These are phyloP conservation scores for Xylaria sp. DNA, from an alignment of 2,329 filamentous ascomycete species.

Conservation along the genomic window DNA sequence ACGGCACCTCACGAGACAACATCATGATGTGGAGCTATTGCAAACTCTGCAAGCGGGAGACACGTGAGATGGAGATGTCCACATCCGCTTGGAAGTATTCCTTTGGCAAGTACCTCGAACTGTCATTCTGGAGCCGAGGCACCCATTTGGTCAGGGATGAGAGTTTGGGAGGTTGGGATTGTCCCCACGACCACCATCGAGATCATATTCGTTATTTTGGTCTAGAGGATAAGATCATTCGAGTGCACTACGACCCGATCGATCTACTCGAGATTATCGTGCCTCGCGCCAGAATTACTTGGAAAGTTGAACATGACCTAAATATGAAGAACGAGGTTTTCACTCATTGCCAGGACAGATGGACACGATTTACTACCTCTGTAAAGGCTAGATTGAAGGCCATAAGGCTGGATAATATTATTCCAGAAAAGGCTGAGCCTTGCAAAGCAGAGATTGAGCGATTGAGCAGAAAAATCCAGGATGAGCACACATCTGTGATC, in stretches of 20 bases:
- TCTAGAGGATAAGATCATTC: constrained; percentile 83
- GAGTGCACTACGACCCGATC: constrained; percentile 92
- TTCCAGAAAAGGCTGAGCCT: constrained; percentile 84
- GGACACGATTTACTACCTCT: constrained; percentile 87
- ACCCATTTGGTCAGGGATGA: constrained; percentile 78
- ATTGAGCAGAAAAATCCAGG: constrained; percentile 80
- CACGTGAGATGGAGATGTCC: constrained; percentile 90
- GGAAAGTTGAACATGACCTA: constrained; percentile 97
- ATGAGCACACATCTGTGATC: constrained; percentile 80
- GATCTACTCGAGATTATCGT: constrained; percentile 95
- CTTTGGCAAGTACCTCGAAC: constrained; percentile 96
- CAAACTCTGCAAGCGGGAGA: constrained; percentile 90
- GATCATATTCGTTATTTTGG: constrained; percentile 96
- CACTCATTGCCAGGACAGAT: constrained; percentile 79
- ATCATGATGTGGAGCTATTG: constrained; percentile 99
- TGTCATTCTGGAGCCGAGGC: constrained; percentile 94
- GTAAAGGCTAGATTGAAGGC: constrained; percentile 85
- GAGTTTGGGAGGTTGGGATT: constrained; percentile 57
- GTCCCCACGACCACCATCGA: constrained; percentile 90
- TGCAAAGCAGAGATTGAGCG: constrained; percentile 85
- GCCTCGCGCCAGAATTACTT: constrained; percentile 88
- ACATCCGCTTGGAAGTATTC: constrained; percentile 97
- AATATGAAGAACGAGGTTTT: constrained; percentile 94
- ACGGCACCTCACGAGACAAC: constrained; percentile 63
- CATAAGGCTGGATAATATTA: constrained; percentile 90